These are phyloP conservation scores for Neurospora sp. DNA, from an alignment of 495 filamentous ascomycete species.

Conservation along the genomic window DNA sequence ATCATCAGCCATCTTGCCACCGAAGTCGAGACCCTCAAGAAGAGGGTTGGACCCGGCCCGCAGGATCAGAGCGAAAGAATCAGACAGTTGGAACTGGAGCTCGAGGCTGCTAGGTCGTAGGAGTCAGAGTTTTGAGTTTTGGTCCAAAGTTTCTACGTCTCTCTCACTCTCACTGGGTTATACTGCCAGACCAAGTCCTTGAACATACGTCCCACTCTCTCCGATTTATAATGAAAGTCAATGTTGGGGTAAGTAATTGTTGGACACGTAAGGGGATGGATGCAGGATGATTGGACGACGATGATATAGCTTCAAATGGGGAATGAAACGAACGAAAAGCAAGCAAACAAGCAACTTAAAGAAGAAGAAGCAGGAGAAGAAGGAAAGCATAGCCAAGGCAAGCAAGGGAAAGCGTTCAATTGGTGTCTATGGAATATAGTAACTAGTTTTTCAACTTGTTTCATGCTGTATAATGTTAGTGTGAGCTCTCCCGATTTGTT, in stretches of 20 bases:
- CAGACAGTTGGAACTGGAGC: conserved; percentile 56
- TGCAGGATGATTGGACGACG: neutral
- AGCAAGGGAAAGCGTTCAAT: neutral
- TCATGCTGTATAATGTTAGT: neutral
- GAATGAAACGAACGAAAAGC: neutral
- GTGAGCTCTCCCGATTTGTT: neutral
- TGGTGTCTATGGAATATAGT: neutral
- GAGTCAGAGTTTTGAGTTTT: neutral
- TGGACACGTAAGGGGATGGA: neutral
- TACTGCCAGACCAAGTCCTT: neutral
- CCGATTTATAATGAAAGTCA: neutral
- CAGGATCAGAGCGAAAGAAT: conserved; percentile 60
- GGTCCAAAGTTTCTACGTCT: neutral
- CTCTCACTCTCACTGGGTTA: neutral
- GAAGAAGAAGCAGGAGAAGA: neutral
- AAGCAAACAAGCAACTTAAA: neutral
- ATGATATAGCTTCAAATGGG: conserved; percentile 1
- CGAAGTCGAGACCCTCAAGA: conserved; percentile 65
- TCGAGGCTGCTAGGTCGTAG: conserved; percentile 44
- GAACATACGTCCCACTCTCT: neutral
- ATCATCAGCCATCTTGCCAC: conserved; percentile 53
- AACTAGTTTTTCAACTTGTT: neutral
- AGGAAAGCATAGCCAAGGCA: neutral
- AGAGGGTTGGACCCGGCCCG: conserved; percentile 44
- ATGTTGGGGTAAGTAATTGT: neutral